Base-by-base conservation (phyloP, 1,284 basidiomycete species). In the Ganoderma lingzhi region DNA sequence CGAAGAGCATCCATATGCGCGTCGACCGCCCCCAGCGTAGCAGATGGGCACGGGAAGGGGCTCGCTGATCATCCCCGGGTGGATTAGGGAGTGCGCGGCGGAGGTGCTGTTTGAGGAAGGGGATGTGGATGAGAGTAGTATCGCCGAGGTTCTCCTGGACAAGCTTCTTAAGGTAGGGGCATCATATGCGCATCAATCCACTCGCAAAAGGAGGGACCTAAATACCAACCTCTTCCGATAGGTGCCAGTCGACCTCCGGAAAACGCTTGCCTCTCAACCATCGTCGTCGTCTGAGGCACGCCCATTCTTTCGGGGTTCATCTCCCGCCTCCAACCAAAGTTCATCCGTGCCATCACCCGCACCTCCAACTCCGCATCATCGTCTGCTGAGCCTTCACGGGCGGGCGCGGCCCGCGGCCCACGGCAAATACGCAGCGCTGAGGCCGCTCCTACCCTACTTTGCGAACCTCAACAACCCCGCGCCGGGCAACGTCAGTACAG, bases 241-340 rank as follows among this genome's bases (percentile, higher is more conserved):
- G 93, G 89, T 95, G 0, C 96, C 97, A 0, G 87, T 97, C 19
- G 97, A 99, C 80, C 87, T 98, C 23, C 90, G 96, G 15, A 90
- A 91, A 76, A 89, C 89, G 0, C 85, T 99, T 75, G 90, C 91
- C 23, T 23, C 1, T 91, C 91, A 0, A 92, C 92, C 3, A 90
- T 99, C 45, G 86, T 99, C 44, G 87, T 98, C 17, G 87, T 88
- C 0, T 98, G 97, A 4, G 97, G 98, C 3, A 96, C 95, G 1
- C 86, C 94, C 1, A 96, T 96, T 90, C 82, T 99, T 1, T 96
- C 97, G 0, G 96, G 96, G 0, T 96, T 99, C 80, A 93, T 97
- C 55, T 89, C 93, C 8, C 91, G 97, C 3, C 85, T 98, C 28
- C 91, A 95, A 41, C 80, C 85, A 4, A 93, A 97, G 75, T 84